Evolutionary conservation across 2,329 filamentous ascomycete species (phyloP).

Genomic region (Fusarium beomiforme): DNA sequence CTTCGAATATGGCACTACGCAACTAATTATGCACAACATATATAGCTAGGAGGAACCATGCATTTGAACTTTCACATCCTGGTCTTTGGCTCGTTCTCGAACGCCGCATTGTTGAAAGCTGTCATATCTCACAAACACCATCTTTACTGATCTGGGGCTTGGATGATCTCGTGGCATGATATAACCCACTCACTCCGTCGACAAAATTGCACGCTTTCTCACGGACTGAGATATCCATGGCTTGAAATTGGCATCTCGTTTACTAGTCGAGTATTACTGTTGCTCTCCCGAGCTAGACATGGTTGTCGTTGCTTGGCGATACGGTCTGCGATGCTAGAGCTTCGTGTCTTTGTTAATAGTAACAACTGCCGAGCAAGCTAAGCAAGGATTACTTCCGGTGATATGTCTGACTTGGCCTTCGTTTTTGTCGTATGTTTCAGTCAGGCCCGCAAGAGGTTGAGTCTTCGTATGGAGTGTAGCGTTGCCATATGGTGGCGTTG

Average conservation of each 20-base stretch:
- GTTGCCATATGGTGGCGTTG: too few relatives aligned
- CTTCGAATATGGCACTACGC: background rate
- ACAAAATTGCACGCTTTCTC: background rate
- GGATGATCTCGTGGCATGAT: background rate
- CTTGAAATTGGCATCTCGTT: background rate
- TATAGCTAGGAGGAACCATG: background rate
- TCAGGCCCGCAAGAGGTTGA: background rate
- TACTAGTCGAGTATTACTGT: background rate
- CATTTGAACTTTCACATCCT: background rate
- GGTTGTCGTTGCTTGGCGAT: slow-evolving; percentile 1
- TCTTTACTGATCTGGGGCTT: background rate
- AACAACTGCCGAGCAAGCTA: background rate
- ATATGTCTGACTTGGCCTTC: background rate
- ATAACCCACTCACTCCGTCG: background rate
- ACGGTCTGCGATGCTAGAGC: background rate
- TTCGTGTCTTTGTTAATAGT: background rate
- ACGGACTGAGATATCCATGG: background rate
- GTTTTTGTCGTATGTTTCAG: background rate
- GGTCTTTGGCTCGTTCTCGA: background rate
- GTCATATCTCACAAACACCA: background rate
- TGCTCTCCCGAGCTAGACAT: slow-evolving; percentile 4
- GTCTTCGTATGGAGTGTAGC: background rate
- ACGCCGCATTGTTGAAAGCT: background rate
- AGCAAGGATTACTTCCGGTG: background rate
- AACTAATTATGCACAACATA: slow-evolving; percentile 9